Conservation (phyloP, 139 green algal genomes). For the Picochlorum costavermella region DNA sequence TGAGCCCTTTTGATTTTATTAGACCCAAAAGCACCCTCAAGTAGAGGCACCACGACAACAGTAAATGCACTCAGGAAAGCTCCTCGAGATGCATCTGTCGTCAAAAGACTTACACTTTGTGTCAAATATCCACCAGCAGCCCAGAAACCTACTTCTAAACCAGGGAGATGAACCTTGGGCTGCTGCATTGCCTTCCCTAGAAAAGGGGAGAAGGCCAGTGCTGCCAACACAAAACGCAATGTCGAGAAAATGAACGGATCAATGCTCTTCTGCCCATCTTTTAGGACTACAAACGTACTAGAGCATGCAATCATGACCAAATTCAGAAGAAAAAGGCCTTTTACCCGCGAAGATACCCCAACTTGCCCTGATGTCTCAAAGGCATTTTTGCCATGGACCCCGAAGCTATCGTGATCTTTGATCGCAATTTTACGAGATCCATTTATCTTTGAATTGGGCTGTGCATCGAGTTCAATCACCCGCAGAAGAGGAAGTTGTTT, state of each 20-base stretch:
- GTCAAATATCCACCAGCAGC: conserved; percentile 42
- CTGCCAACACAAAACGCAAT: conserved; percentile 34
- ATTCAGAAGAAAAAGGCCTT: conserved; percentile 32
- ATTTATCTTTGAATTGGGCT: too few relatives aligned
- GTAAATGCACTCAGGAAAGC: conserved; percentile 72
- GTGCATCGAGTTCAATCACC: not conserved
- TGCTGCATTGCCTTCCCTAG: conserved; percentile 17
- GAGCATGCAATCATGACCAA: conserved; percentile 30
- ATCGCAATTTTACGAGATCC: not conserved
- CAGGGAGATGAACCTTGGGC: conserved; percentile 14
- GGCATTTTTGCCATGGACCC: not conserved
- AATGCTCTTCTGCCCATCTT: conserved; percentile 20
- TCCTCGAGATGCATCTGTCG: conserved; percentile 53
- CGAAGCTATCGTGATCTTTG: not conserved
- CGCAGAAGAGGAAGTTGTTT: not conserved
- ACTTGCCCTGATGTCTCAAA: not conserved
- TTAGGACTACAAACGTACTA: conserved; percentile 33
- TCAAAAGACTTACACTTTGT: conserved; percentile 56
- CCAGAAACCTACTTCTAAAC: conserved; percentile 36
- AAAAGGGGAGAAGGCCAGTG: conserved; percentile 32
- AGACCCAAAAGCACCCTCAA: conserved; percentile 52
- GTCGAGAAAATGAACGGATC: conserved; percentile 27
- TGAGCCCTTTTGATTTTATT: conserved; percentile 41
- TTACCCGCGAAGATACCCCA: conserved; percentile 9
- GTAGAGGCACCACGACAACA: conserved; percentile 65